Percentiles rank a stretch among this genome's conserved stretches.
Evolutionary conservation across 164 flowering plant species (phyloP).

Genomic region (Kalanchoe fedtschenkoi): DNA sequence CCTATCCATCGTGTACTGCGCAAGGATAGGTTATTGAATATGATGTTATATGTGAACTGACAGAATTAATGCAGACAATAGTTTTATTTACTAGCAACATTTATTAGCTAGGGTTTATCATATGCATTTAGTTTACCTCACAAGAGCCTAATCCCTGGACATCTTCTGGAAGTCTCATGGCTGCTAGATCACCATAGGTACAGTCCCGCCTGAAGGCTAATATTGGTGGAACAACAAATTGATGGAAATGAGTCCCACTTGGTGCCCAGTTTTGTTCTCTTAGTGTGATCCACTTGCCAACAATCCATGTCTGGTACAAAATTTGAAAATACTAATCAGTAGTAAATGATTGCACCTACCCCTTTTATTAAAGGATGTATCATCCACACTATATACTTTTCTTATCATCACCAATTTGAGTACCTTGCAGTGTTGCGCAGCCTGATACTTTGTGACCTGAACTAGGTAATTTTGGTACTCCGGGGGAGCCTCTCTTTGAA

Average conservation of each 20-base stretch:
- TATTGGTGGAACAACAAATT: slow-evolving; percentile 91
- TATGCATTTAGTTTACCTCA: slow-evolving; percentile 42
- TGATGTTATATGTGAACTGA: too few relatives aligned
- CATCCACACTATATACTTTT: too few relatives aligned
- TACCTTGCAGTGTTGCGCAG: slow-evolving; percentile 78
- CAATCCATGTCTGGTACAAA: slow-evolving; percentile 64
- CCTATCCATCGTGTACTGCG: slow-evolving; percentile 76
- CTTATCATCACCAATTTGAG: not conserved
- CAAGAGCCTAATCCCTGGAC: slow-evolving; percentile 74
- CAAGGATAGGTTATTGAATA: too few relatives aligned
- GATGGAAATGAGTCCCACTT: slow-evolving; percentile 76
- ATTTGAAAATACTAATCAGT: too few relatives aligned
- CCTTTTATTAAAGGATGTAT: too few relatives aligned
- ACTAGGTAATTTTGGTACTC: slow-evolving; percentile 57
- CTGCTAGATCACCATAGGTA: slow-evolving; percentile 82
- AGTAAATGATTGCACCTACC: too few relatives aligned
- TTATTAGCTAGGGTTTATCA: not conserved
- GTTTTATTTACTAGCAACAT: not conserved
- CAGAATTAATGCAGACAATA: too few relatives aligned
- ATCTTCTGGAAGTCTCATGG: slow-evolving; percentile 78
- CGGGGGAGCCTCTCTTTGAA: slow-evolving; percentile 68
- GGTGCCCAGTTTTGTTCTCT: slow-evolving; percentile 81
- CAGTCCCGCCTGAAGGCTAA: slow-evolving; percentile 63
- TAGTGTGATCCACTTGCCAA: slow-evolving; percentile 82
- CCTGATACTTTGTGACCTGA: slow-evolving; percentile 82